phyloP scores from a whole-genome alignment of 805 yeast genomes.

The Lipomyces spencermartinsiae region DNA sequence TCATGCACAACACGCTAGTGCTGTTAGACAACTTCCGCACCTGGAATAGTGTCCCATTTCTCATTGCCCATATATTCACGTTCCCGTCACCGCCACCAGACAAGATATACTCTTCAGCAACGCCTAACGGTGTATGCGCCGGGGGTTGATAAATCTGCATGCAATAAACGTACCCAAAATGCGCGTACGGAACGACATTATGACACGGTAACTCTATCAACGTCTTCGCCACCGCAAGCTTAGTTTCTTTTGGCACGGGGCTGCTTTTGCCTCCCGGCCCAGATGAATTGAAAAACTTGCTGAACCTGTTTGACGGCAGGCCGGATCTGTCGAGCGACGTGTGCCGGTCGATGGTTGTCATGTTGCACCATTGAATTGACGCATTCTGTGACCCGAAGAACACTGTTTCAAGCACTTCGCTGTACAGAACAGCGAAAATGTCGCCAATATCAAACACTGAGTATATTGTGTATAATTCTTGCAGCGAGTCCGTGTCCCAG shows the following conservation, averaged over 20 bases:
- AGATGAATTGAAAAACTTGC: slow-evolving; percentile 85
- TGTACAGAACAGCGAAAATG: slow-evolving; percentile 81
- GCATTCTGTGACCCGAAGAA: slow-evolving; percentile 95
- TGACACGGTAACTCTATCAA: slow-evolving; percentile 62
- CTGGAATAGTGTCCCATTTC: slow-evolving; percentile 27
- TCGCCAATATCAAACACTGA: slow-evolving; percentile 91
- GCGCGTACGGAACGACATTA: slow-evolving; percentile 81
- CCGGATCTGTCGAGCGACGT: slow-evolving; percentile 39
- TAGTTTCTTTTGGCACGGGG: slow-evolving; percentile 39
- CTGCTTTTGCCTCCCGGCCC: slow-evolving; percentile 71
- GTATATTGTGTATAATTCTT: slow-evolving; percentile 70
- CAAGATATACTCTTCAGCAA: slow-evolving; percentile 52
- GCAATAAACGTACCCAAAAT: slow-evolving; percentile 81
- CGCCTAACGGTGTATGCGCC: slow-evolving; percentile 14
- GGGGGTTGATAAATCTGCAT: slow-evolving; percentile 23
- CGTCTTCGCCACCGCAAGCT: slow-evolving; percentile 22
- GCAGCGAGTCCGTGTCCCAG: slow-evolving; percentile 65
- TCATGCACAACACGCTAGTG: slow-evolving; percentile 73
- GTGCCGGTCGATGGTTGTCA: slow-evolving; percentile 38
- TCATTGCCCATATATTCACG: slow-evolving; percentile 77
- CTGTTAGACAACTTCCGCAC: slow-evolving; percentile 49
- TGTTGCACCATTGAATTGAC: slow-evolving; percentile 72
- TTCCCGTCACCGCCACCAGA: slow-evolving; percentile 93
- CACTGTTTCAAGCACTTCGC: slow-evolving; percentile 62
- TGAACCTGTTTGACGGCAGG: slow-evolving; percentile 57